A percentile compares a stretch with the other conserved stretches of the same genome.
phyloP scores from a whole-genome alignment of 2,329 filamentous ascomycete genomes.

The Colletotrichum sidae region DNA sequence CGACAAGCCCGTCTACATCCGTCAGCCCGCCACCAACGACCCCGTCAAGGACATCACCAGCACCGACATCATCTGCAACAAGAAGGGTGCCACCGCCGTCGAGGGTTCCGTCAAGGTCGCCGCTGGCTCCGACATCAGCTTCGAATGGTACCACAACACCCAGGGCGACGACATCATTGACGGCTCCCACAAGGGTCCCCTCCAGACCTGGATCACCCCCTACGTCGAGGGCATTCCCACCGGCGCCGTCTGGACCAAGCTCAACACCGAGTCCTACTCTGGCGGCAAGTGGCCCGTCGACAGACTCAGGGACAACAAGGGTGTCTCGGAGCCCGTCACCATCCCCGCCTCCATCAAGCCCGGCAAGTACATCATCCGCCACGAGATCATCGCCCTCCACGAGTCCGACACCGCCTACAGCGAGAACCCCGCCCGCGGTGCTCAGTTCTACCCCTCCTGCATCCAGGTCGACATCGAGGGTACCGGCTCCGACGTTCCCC shows the following conservation, averaged over 20 bases:
- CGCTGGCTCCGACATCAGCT: slow-evolving; percentile 59
- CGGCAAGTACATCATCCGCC: slow-evolving; percentile 65
- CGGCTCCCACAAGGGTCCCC: slow-evolving; percentile 63
- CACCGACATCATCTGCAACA: slow-evolving; percentile 57
- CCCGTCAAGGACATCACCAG: slow-evolving; percentile 57
- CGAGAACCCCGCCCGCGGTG: slow-evolving; percentile 52
- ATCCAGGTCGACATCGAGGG: slow-evolving; percentile 71
- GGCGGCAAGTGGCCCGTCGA: slow-evolving; percentile 57
- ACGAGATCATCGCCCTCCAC: slow-evolving; percentile 67
- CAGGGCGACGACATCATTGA: slow-evolving; percentile 65
- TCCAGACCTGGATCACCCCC: slow-evolving; percentile 64
- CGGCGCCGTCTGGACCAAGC: slow-evolving; percentile 64
- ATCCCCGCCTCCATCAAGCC: slow-evolving; percentile 58
- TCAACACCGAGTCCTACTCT: slow-evolving; percentile 50
- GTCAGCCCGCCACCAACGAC: slow-evolving; percentile 56
- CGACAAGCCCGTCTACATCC: slow-evolving; percentile 58
- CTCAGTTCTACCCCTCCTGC: slow-evolving; percentile 68
- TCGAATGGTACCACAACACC: slow-evolving; percentile 64
- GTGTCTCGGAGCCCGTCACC: slow-evolving; percentile 57
- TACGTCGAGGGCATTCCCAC: slow-evolving; percentile 56
- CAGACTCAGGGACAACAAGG: slow-evolving; percentile 60
- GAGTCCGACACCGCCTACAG: slow-evolving; percentile 51
- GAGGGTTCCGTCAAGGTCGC: slow-evolving; percentile 55
- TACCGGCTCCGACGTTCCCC: slow-evolving; percentile 59
- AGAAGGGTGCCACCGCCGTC: slow-evolving; percentile 51